Base-by-base conservation (phyloP, 2,329 filamentous ascomycete genomes). In the Monilinia vaccinii-corymbosi region DNA sequence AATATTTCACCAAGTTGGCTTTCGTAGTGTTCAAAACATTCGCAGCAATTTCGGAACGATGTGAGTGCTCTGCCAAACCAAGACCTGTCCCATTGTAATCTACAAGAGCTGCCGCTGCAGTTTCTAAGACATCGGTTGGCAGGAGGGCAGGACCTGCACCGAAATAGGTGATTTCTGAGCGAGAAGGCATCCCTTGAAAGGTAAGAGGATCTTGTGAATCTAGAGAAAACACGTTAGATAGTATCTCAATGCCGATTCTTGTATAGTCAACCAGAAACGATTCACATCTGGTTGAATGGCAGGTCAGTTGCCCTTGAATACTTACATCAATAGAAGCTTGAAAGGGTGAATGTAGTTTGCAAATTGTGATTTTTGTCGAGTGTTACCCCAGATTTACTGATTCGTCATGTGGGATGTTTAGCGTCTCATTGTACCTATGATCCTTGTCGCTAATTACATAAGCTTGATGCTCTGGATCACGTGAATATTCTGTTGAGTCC, bases 61-160 rank as follows among this genome's bases (percentile, higher is more conserved):
- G 93, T 11, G 88, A 93, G 73, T 95, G 90, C 75, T 97, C 93
- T 64, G 89, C 90, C 47, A 97, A 81, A 56, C 91, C 91, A 58
- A 97, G 80, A 61, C 93, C 93, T 44, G 85, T 89, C 72, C 83
- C 79, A 50, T 93, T 79, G 78, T 85, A 96, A 78, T 97, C 88
- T 65, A 96, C 75, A 5, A 97, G 84, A 1, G 89, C 88, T 71
- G 84, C 73, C 1, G 91, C 85, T 55, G 90, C 91, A 48, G 79
- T 80, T 73, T 94, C 84, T 53, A 97, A 82, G 25, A 97, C 89
- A 4, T 83, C 76, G 14, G 89, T 95, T 28, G 92, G 92, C 21
- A 97, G 81, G 36, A 84, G 79, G n/a, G 93, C 91, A 52, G 93
- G 93, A 64, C 93, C 93, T 57, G 93, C 92, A 63, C 92, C 91